Evolutionary conservation across 148 eudicot species (phyloP).

Genomic region (Beta vulgaris): DNA sequence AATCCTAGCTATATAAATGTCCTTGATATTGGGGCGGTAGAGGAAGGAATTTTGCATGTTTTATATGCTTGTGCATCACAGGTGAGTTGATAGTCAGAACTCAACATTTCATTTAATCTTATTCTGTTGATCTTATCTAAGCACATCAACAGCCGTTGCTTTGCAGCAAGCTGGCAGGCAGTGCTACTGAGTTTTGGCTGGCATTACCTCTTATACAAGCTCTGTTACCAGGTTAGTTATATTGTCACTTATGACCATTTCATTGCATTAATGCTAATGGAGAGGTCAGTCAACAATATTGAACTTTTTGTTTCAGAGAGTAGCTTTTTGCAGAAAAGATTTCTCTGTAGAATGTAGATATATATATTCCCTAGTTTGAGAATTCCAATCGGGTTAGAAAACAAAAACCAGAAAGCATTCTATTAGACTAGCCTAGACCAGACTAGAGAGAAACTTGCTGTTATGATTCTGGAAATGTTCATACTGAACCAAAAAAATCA

Average conservation of each 20-base stretch:
- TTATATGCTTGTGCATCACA: constrained; percentile 73
- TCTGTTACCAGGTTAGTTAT: constrained; percentile 62
- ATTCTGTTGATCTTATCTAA: constrained; percentile 22
- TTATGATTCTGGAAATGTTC: not conserved
- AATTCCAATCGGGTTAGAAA: no score
- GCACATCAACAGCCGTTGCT: constrained; percentile 52
- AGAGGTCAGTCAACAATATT: not conserved
- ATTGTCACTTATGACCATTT: constrained; percentile 14
- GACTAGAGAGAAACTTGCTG: not conserved
- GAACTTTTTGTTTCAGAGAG: not conserved
- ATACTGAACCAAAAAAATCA: not conserved
- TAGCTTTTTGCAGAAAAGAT: not conserved
- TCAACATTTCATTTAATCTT: not conserved
- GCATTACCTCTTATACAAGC: constrained; percentile 80
- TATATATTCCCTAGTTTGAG: no score
- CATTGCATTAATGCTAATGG: not conserved
- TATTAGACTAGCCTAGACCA: not conserved
- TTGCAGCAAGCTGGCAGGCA: constrained; percentile 67
- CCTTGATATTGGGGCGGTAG: constrained; percentile 60
- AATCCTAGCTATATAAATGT: constrained; percentile 50
- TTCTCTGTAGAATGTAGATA: not conserved
- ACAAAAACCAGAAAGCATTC: not conserved
- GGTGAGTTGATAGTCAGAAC: constrained; percentile 38
- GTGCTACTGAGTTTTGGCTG: constrained; percentile 61
- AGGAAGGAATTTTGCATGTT: constrained; percentile 76